phyloP scores from a whole-genome alignment of 139 green algal species.

The Trebouxia sp. region DNA sequence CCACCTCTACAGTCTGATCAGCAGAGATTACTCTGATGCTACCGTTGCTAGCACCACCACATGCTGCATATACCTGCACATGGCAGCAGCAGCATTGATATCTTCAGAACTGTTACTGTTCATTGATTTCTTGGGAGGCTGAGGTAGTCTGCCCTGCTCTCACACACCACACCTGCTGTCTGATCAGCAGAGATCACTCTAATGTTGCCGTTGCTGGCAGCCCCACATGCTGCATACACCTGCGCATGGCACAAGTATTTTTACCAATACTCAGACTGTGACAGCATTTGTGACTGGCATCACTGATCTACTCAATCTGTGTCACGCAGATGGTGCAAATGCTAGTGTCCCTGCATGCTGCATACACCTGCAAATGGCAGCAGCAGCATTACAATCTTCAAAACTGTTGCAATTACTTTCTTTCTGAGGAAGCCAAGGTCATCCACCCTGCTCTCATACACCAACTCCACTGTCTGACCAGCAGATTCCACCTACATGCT shows the following conservation, averaged over 20 bases:
- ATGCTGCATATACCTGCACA: background rate
- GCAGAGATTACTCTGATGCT: slow-evolving; percentile 11
- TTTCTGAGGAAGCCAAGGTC: slow-evolving; percentile 20
- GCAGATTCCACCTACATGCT: slow-evolving; percentile 9
- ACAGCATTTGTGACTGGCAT: no score
- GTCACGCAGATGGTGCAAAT: background rate
- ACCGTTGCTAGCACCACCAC: background rate
- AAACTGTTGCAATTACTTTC: no score
- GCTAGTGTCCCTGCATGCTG: background rate
- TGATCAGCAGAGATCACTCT: no score
- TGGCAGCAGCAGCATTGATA: no score
- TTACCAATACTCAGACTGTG: no score
- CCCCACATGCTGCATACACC: background rate
- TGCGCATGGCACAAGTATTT: no score
- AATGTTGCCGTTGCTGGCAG: background rate
- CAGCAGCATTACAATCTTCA: no score
- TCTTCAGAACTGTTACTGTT: no score
- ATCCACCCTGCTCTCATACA: slow-evolving; percentile 26
- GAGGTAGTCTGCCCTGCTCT: no score
- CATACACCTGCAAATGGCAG: background rate
- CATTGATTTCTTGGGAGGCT: no score
- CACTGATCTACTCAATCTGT: no score
- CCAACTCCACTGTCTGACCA: background rate
- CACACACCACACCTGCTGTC: no score
- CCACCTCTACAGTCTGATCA: background rate